Base-by-base conservation (phyloP, 73 alveolate species). In the Effrenium voratum region DNA sequence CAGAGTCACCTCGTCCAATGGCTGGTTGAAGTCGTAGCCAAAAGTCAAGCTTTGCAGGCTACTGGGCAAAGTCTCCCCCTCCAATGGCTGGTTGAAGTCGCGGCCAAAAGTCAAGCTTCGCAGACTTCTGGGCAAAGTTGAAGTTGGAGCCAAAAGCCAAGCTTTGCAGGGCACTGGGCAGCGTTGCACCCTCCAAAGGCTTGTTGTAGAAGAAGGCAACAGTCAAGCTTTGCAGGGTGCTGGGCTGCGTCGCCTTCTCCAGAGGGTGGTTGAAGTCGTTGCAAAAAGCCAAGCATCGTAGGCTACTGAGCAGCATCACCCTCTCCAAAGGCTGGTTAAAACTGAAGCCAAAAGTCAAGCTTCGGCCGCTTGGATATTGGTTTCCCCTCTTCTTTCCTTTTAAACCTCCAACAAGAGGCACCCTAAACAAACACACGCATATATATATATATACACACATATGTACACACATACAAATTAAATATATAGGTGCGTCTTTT, bases 251-350 rank as follows among this genome's bases (percentile, higher is more conserved):
- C 79, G 55, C 79, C 22, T 40, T 5, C 43, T 50, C 44, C 93
- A 84, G 38, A 55, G 57, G 24, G 4, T 55, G 59, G 52, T 84
- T 57, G 60, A 84, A 84, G 45, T 84, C 81, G 26, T 57, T 55
- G 50, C 93, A 79, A 84, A 84, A 84, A 1, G 52, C 36, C 40
- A 84, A 0, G 32, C 34, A 38, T 13, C 22, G 28, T 22, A 84
- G 93, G 3, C n/a, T 40, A 2, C 43, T 4, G 5, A 80, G 93
- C 93, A 84, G 44, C 8, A 12, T 19, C 46, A 84, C 45, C 38
- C 32, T 5, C 5, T 8, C 16, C 60, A 57, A 28, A 30, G 55
- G 36, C 81, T 80, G 91, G 34, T 80, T 49, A 59, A 80, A 80
- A n/a, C n/a, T n/a, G n/a, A n/a, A n/a, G n/a, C n/a, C n/a, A n/a